These are phyloP conservation scores for Penicillium verhagenii DNA, from an alignment of 495 filamentous ascomycete species.

Conservation along the genomic window DNA sequence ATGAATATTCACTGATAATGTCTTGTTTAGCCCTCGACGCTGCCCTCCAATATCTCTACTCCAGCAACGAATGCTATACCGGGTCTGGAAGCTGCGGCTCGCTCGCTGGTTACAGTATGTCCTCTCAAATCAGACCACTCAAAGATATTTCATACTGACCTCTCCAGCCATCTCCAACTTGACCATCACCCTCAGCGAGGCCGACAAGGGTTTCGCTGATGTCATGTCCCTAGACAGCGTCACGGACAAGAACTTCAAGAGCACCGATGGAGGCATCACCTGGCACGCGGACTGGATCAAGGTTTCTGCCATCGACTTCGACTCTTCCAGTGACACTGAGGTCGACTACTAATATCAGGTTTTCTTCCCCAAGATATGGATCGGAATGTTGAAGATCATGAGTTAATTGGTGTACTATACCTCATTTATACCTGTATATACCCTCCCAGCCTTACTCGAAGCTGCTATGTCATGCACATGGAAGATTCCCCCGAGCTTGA, in stretches of 20 bases:
- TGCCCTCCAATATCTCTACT: conserved; percentile 18
- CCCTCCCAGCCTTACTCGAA: too few species aligned
- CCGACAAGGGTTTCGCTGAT: conserved; percentile 14
- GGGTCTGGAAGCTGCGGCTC: conserved; percentile 20
- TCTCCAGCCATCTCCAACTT: conserved; percentile 13
- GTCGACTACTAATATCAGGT: not conserved
- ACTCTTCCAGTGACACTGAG: not conserved
- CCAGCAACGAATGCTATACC: conserved; percentile 26
- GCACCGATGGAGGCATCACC: conserved; percentile 18
- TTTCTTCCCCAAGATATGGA: not conserved
- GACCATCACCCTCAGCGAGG: conserved; percentile 17
- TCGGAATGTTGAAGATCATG: not conserved
- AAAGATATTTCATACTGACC: not conserved
- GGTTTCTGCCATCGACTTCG: conserved; percentile 5
- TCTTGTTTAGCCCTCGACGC: conserved; percentile 7
- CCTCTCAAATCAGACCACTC: not conserved
- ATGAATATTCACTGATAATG: not conserved
- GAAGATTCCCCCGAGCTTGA: not conserved
- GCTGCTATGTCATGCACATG: not conserved
- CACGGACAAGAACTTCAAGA: conserved; percentile 9
- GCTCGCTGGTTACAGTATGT: conserved; percentile 13
- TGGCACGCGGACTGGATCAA: conserved; percentile 16
- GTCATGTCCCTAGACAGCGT: conserved; percentile 12
- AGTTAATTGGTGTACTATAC: not conserved
- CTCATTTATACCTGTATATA: not conserved